phyloP scores from a whole-genome alignment of 768 basidiomycete species.

The Clitopilus hobsonii region DNA sequence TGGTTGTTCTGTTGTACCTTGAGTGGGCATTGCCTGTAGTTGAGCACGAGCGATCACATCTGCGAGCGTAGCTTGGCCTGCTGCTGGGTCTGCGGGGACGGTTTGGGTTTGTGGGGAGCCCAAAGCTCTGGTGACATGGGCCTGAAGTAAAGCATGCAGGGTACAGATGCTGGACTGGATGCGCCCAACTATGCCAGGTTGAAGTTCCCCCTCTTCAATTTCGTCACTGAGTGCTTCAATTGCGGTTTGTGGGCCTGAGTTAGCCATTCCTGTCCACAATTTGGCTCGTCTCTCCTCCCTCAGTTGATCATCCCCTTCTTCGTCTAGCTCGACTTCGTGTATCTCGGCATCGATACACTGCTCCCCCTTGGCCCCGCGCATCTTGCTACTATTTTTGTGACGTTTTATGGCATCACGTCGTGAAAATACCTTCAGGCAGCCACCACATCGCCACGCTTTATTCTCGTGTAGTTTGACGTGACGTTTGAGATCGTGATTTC shows the following conservation, averaged over 20 bases:
- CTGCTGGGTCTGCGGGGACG: conserved; percentile 36
- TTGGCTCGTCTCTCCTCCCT: conserved; percentile 59
- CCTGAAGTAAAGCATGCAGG: conserved; percentile 52
- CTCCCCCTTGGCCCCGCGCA: conserved; percentile 45
- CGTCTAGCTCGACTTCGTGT: conserved; percentile 52
- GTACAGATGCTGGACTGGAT: conserved; percentile 50
- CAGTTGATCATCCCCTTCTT: conserved; percentile 36
- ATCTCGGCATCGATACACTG: conserved; percentile 55
- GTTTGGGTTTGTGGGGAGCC: conserved; percentile 33
- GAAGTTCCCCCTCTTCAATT: conserved; percentile 61
- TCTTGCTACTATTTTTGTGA: conserved; percentile 60
- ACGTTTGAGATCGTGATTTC: conserved; percentile 79
- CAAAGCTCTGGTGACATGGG: conserved; percentile 51
- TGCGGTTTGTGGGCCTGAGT: neutral
- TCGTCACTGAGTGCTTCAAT: conserved; percentile 32
- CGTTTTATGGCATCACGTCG: conserved; percentile 77
- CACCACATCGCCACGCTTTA: conserved; percentile 69
- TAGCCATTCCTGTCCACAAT: conserved; percentile 55
- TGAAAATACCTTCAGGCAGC: conserved; percentile 72
- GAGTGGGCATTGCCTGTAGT: conserved; percentile 34
- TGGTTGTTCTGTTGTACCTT: neutral
- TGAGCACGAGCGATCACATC: conserved; percentile 73
- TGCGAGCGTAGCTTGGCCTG: conserved; percentile 64
- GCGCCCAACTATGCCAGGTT: conserved; percentile 37
- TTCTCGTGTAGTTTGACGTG: conserved; percentile 68